phyloP scores from a whole-genome alignment of 2,329 filamentous ascomycete genomes.

The Fusarium pininemorale region DNA sequence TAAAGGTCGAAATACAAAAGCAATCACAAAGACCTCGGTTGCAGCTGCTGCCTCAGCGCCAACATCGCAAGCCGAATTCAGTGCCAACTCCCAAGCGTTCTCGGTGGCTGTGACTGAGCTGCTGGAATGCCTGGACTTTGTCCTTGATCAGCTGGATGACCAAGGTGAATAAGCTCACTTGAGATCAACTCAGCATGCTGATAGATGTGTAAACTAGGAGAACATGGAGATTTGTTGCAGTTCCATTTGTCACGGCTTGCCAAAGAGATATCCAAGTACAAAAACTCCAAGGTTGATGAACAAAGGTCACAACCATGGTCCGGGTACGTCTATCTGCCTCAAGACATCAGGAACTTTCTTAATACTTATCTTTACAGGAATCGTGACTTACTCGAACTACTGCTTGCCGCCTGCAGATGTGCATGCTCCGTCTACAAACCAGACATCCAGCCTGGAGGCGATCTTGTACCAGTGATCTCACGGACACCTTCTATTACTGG shows the following conservation, averaged over 20 bases:
- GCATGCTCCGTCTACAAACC: conserved; percentile 33
- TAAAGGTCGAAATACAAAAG: not conserved
- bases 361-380: not conserved
- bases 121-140: conserved; percentile 32
- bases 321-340: not conserved
- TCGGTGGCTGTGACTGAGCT: conserved; percentile 34
- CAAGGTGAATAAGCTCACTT: conserved; percentile 6
- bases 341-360: too few relatives aligned
- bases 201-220: not conserved
- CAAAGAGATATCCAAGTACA: conserved; percentile 33
- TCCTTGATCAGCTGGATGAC: conserved; percentile 32
- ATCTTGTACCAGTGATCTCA: conserved; percentile 27
- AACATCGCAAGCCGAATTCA: conserved; percentile 8
- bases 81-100: conserved; percentile 35
- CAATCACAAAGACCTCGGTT: not conserved
- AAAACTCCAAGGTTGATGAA: conserved; percentile 22
- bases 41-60: conserved; percentile 1
- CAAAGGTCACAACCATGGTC: conserved; percentile 10
- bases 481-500: conserved; percentile 28
- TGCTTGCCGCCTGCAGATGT: conserved; percentile 31
- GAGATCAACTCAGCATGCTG: rapidly evolving
- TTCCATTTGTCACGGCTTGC: conserved; percentile 33
- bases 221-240: conserved; percentile 33
- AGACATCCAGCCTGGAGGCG: not conserved
- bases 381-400: not conserved